A percentile compares a stretch with the other conserved stretches of the same genome.
These are phyloP conservation scores for Pythium dissotocum DNA, from an alignment of 352 stramenopile genomes.

Conservation along the genomic window DNA sequence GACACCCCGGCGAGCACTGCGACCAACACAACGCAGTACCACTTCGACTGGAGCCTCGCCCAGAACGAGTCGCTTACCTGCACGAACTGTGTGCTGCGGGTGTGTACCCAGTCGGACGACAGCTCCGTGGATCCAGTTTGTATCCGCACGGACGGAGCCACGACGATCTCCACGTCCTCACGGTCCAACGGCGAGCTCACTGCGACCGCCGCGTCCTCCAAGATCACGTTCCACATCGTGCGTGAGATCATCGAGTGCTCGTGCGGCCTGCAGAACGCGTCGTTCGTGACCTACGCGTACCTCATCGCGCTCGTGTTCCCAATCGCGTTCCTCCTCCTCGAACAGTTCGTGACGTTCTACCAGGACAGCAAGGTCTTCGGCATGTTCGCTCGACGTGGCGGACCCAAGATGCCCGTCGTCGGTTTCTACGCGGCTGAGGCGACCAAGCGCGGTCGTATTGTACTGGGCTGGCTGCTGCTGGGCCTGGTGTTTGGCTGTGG, in stretches of 20 bases:
- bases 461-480: slow-evolving; percentile 38
- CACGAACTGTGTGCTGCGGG: slow-evolving; percentile 44
- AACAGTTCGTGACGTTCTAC: slow-evolving; percentile 68
- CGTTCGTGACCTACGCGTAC: slow-evolving; percentile 44
- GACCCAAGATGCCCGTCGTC: slow-evolving; percentile 32
- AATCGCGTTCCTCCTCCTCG: slow-evolving; percentile 37
- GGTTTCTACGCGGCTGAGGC: slow-evolving; percentile 36
- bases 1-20: slow-evolving; percentile 17
- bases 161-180: not conserved
- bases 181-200: slow-evolving; percentile 6
- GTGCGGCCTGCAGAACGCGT: slow-evolving; percentile 43
- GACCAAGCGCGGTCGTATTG: slow-evolving; percentile 38
- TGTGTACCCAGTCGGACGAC: slow-evolving; percentile 32
- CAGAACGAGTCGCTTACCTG: slow-evolving; percentile 43
- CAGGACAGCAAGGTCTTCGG: slow-evolving; percentile 49
- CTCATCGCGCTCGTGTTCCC: slow-evolving; percentile 44
- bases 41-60: slow-evolving; percentile 49
- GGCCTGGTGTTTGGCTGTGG: slow-evolving; percentile 38
- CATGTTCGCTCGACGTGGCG: slow-evolving; percentile 40
- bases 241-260: slow-evolving; percentile 47
- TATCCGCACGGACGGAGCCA: slow-evolving; percentile 48
- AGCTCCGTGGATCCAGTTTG: slow-evolving; percentile 32
- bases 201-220: not conserved
- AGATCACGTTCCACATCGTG: slow-evolving; percentile 54
- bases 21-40: slow-evolving; percentile 26